Evolutionary conservation across 148 eudicot species (phyloP), one percentile per base, ranked within the genome.

Genomic region (Dianthus caryophyllus): DNA sequence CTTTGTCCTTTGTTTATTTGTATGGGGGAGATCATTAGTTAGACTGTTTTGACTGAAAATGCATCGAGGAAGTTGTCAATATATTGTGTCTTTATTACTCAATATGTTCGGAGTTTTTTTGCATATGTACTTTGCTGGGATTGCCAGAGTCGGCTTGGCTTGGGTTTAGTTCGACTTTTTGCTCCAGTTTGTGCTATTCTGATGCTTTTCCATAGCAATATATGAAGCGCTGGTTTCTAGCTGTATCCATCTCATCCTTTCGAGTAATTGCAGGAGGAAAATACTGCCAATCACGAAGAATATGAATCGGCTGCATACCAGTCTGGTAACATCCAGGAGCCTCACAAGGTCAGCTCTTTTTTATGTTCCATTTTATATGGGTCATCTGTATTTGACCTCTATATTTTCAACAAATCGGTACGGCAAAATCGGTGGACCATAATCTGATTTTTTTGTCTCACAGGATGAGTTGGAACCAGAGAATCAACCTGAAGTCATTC

Each of bases 401-500:
- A 21, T 53, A 21, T 53, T 26, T 53, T 53, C 29, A 11, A 52
- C 22, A 52, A 26, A 22, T 20, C 9, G 9, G 27, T 52, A 22
- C 21, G 25, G 27, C 57, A 52, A 53, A 30, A 53, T 14, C 12
- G 10, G 0, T 49, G 15, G 52, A n/a, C 17, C n/a, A 14, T 16
- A 2, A 6, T 17, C 9, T n/a, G n/a, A n/a, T n/a, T 44, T 27
- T 61, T 33, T 39, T 30, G 4, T 73, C 49, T 56, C 36, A 61
- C 83, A 89, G 96, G 81, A 72, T 65, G 84, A 71, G 41, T 26
- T 53, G 13, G 85, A 75, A 71, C 73, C 27, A 4, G 86, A 78
- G 67, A 81, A 75, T 60, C 26, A 69, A 29, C 16, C 83, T 65
- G 87, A 83, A 65, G 49, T 69, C 61, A 68, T 75, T 29, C 68